Evolutionary conservation across 2,329 filamentous ascomycete species (phyloP).

Genomic region (Tolypocladium sp.): DNA sequence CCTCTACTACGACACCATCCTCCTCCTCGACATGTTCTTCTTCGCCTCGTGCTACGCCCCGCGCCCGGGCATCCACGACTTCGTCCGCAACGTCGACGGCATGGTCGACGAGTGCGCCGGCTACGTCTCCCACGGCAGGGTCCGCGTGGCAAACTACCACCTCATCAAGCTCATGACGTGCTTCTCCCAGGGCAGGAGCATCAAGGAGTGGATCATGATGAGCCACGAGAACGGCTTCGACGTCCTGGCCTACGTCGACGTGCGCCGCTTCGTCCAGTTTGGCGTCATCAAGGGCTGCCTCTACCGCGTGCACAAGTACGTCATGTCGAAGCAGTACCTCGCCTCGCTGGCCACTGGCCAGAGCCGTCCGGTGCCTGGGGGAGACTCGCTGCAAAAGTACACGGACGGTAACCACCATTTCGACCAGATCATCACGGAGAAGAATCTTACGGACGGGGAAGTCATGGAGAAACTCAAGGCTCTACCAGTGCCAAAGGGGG

Average conservation of each 20-base stretch:
- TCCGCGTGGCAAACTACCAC: constrained; percentile 45
- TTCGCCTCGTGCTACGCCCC: constrained; percentile 87
- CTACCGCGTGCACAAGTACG: constrained; percentile 88
- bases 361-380: constrained; percentile 27
- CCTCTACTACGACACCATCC: constrained; percentile 83
- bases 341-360: constrained; percentile 46
- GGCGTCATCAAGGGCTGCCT: constrained; percentile 92
- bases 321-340: constrained; percentile 58
- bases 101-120: constrained; percentile 81
- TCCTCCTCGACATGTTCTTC: constrained; percentile 90
- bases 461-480: constrained; percentile 60
- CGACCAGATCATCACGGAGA: constrained; percentile 75
- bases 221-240: constrained; percentile 58
- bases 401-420: constrained; percentile 68
- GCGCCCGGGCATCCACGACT: constrained; percentile 66
- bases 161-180: constrained; percentile 78
- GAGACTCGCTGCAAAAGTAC: constrained; percentile 54
- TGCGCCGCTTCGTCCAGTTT: constrained; percentile 88
- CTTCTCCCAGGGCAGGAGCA: constrained; percentile 73
- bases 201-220: constrained; percentile 77
- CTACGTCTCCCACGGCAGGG: constrained; percentile 58
- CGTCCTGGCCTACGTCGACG: constrained; percentile 68
- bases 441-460: constrained; percentile 59
- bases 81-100: constrained; percentile 63
- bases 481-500: constrained; percentile 41